Evolutionary conservation across 768 basidiomycete genomes (phyloP), one percentile per base, ranked within the genome.

Genomic region (Mycena polygramma): DNA sequence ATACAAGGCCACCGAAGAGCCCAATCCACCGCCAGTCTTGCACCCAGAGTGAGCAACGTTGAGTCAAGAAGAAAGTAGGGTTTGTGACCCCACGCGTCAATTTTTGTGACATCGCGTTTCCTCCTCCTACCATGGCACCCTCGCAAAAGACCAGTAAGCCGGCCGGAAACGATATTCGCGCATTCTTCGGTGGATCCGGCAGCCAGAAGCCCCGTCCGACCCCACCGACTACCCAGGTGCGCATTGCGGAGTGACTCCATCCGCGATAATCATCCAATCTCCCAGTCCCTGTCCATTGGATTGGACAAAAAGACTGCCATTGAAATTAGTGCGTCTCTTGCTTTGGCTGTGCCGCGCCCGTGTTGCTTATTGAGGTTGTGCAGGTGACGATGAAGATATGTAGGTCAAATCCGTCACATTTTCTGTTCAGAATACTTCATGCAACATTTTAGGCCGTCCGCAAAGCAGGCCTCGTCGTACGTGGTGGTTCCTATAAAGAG

Each of bases 161-260:
- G 7, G 74, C 71, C 1, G 83, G 82, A 17, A 82, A 80, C 58
- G 83, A 84, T 65, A 79, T 85, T 5, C 74, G 84, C 17, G 72
- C 81, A 45, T 85, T 85, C 73, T 85, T 85, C 57, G 77, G 79
- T n/a, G 77, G 77, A 15, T 19, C 62, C 35, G 52, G 69, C 41
- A 63, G 46, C 41, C 70, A 71, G 55, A 71, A 71, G 11, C 43
- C 37, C 2, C 51, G 37, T n/a, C 55, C 63, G 20, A 41, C 66
- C 22, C 45, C 65, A 14, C 58, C 53, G 19, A 4, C 54, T 17
- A 46, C 72, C 6, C 57, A 45, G 48, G 74, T 73, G n/a, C 17
- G 67, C 39, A 19, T 37, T 60, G 4, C 0, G 24, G 69, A 7
- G 71, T 57, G 57, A 30, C 30, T 30, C 11, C 20, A 13, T 30